These are phyloP conservation scores for Flaveria trinervia DNA, from an alignment of 129 eudicot genomes.

Conservation along the genomic window DNA sequence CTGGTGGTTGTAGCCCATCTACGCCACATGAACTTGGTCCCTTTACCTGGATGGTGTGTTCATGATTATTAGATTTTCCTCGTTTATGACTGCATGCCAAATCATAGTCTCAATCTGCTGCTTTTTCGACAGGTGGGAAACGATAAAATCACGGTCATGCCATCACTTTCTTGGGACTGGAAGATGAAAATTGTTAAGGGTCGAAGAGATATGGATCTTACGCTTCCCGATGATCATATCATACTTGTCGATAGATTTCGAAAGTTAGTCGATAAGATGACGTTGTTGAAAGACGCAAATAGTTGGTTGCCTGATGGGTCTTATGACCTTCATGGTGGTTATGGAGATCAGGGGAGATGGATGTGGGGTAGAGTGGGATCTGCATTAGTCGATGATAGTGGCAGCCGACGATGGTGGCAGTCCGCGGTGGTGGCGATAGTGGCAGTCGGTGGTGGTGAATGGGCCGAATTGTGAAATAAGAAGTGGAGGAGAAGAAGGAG, in stretches of 20 bases:
- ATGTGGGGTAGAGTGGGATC: no score
- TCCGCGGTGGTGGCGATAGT: no score
- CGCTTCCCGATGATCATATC: constrained; percentile 78
- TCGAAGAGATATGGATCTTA: constrained; percentile 77
- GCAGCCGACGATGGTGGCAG: no score
- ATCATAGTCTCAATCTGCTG: constrained; percentile 76
- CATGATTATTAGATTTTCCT: constrained; percentile 68
- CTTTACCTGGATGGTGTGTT: constrained; percentile 94
- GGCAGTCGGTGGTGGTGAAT: no score
- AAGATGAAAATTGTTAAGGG: constrained; percentile 63
- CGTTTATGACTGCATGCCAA: constrained; percentile 95
- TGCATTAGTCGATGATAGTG: no score
- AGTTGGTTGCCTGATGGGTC: constrained; percentile 58
- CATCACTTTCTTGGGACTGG: constrained; percentile 55
- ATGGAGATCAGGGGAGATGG: no score
- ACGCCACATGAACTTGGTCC: constrained; percentile 88
- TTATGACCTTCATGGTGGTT: constrained; percentile 37
- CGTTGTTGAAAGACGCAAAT: constrained; percentile 53
- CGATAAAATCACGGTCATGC: background rate
- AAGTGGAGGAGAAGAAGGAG: no score
- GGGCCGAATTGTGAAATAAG: no score
- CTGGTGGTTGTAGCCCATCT: constrained; percentile 92
- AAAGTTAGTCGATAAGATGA: constrained; percentile 60
- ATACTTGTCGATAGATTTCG: constrained; percentile 74
- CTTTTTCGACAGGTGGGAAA: constrained; percentile 45